These are phyloP conservation scores for Nicotiana rustica DNA, from an alignment of 305 asterid genomes.

Conservation along the genomic window DNA sequence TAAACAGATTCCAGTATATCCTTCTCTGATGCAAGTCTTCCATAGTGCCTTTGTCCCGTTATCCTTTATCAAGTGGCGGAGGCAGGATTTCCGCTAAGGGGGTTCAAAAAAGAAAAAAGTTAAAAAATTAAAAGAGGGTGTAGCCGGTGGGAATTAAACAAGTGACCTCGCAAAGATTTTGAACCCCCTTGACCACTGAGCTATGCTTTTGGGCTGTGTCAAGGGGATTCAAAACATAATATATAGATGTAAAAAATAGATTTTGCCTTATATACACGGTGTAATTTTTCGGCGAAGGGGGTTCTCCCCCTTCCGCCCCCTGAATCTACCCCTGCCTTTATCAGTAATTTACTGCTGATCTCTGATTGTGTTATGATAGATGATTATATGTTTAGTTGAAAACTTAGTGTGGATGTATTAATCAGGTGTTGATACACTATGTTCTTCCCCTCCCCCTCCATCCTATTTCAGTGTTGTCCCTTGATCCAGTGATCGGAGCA, in stretches of 20 bases:
- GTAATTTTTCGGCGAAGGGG: too few species aligned
- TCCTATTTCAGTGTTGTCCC: constrained; percentile 61
- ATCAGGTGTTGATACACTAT: constrained; percentile 32
- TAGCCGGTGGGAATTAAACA: too few species aligned
- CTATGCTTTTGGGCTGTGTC: too few species aligned
- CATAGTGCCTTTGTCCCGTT: constrained; percentile 18
- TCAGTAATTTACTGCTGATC: constrained; percentile 19
- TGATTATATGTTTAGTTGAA: background rate
- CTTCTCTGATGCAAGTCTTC: constrained; percentile 16
- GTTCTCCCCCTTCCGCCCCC: too few species aligned
- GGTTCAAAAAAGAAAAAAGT: too few species aligned
- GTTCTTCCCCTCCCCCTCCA: background rate
- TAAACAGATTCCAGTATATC: background rate
- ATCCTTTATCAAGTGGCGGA: background rate
- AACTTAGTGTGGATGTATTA: background rate
- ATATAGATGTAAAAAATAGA: too few species aligned
- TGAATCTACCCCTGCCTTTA: background rate
- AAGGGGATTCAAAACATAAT: too few species aligned
- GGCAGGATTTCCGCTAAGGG: too few species aligned
- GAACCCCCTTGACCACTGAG: too few species aligned
- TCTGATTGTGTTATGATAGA: constrained; percentile 3
- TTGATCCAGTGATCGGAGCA: constrained; percentile 88
- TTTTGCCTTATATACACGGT: too few species aligned
- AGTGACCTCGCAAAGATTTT: too few species aligned
- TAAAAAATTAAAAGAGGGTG: too few species aligned